Percentiles rank a stretch among this genome's conserved stretches.
phyloP scores from a whole-genome alignment of 176 grass and related monocot species.

The Triticum dicoccoides region DNA sequence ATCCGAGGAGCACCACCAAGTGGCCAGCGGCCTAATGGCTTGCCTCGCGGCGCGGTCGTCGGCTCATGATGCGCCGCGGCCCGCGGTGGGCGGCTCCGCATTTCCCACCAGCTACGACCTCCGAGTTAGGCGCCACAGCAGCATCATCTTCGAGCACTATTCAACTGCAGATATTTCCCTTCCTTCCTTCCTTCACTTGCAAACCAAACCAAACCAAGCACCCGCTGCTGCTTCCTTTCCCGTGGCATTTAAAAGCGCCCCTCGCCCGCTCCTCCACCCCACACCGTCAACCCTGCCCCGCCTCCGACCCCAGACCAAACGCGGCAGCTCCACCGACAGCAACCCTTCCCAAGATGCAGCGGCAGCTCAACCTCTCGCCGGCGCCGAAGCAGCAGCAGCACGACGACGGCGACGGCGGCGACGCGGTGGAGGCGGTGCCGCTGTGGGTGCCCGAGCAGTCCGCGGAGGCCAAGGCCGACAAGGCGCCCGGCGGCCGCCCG shows the following conservation, averaged over 20 bases:
- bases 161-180: conserved; percentile 7
- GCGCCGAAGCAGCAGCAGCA: conserved; percentile 21
- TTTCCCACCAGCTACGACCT: not conserved
- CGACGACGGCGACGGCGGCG: conserved; percentile 10
- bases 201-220: conserved; percentile 21
- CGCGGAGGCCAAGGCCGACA: conserved; percentile 21
- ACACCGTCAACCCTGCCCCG: not conserved
- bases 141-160: not conserved
- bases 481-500: not conserved
- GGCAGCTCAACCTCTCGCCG: conserved; percentile 39
- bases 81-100: not conserved
- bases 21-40: not conserved
- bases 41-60: not conserved
- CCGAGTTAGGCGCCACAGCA: not conserved
- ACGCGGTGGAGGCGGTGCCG: conserved; percentile 19
- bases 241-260: conserved; percentile 23
- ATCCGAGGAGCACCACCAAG: not conserved
- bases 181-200: conserved; percentile 21
- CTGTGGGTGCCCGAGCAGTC: conserved; percentile 20
- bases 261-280: not conserved
- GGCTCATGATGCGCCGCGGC: not conserved
- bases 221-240: not conserved
- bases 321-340: conserved; percentile 9
- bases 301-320: conserved; percentile 15
- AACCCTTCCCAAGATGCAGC: conserved; percentile 23